phyloP scores from a whole-genome alignment of 2,329 filamentous ascomycete genomes.

The Phoma herbarum region DNA sequence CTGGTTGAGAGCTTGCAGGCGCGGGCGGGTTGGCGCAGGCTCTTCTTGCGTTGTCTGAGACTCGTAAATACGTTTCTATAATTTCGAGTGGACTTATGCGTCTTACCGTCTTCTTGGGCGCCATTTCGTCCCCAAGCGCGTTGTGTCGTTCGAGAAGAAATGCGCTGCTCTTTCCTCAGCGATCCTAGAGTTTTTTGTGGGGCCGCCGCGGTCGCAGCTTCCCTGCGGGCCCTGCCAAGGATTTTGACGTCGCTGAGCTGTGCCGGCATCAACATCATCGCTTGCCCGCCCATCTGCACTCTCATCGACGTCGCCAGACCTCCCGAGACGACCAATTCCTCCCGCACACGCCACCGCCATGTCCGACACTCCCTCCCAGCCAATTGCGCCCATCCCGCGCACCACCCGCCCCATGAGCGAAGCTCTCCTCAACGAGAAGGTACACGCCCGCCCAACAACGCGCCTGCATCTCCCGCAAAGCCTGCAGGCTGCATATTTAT shows the following conservation, averaged over 20 bases:
- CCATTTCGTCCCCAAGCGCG: conserved; percentile 33
- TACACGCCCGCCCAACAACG: conserved; percentile 55
- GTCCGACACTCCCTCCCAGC: conserved; percentile 64
- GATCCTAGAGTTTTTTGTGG: conserved; percentile 21
- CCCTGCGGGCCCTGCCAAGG: conserved; percentile 28
- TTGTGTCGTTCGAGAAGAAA: conserved; percentile 31
- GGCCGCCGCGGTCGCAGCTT: conserved; percentile 19
- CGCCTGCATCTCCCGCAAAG: background rate
- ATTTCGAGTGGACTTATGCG: fast-evolving
- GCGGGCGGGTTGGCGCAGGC: conserved; percentile 46
- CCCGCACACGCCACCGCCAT: conserved; percentile 53
- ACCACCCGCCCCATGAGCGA: conserved; percentile 87
- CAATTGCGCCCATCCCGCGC: conserved; percentile 72
- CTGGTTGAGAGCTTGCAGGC: conserved; percentile 53
- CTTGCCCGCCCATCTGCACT: conserved; percentile 20
- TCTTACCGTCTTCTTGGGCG: conserved; percentile 30
- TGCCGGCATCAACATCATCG: conserved; percentile 37
- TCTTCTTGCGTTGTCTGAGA: conserved; percentile 22
- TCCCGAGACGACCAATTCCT: conserved; percentile 42
- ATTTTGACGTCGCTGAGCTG: conserved; percentile 38
- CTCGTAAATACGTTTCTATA: background rate
- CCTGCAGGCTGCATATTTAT: background rate
- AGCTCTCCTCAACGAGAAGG: conserved; percentile 98
- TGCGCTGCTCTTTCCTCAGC: conserved; percentile 29
- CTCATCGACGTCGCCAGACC: conserved; percentile 28